Evolutionary conservation across 768 basidiomycete genomes (phyloP), one percentile per base, ranked within the genome.

Genomic region (Neoboletus magnificus): DNA sequence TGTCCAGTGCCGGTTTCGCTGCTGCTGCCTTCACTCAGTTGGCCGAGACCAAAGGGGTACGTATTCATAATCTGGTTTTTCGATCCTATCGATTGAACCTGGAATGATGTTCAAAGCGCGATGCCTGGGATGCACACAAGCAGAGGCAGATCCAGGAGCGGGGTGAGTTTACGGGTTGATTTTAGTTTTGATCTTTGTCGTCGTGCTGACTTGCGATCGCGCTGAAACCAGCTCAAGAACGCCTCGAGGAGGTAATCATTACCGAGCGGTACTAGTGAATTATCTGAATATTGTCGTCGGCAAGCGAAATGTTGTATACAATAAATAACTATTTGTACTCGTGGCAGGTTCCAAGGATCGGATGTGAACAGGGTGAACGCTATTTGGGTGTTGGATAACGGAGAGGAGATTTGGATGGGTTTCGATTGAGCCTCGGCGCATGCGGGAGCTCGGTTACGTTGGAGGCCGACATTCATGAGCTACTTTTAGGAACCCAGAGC

Each of bases 21-120:
- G 56, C 18, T 22, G 62, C 47, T n/a, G 64, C 39, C 1, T 0
- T 36, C 5, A 42, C 54, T 25, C 61, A 23, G 1, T 32, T 66
- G 23, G 13, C 25, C 4, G 61, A 66, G 48, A 63, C 64, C 12
- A 66, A 66, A 25, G 64, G 64, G 20, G 62, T 63, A 50, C 20
- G 62, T 57, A 8, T 25, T 45, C 1, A 8, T 36, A 5, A 18
- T 5, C 3, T 37, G 18, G 15, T 33, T 23, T 36, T 32, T 8
- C 23, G 20, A 56, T 20, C 4, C 4, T 35, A 13, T 30, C 3
- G 3, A 27, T 8, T 12, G 16, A 29, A 27, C 1, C 3, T 39
- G 42, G 37, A 51, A 29, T 8, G 9, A 32, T 46, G 18, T 23
- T 43, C 2, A 37, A 40, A 63, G 56, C 2, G 15, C 1, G 41